These are phyloP conservation scores for Chaetomidium leptoderma DNA, from an alignment of 495 filamentous ascomycete species.

Conservation along the genomic window DNA sequence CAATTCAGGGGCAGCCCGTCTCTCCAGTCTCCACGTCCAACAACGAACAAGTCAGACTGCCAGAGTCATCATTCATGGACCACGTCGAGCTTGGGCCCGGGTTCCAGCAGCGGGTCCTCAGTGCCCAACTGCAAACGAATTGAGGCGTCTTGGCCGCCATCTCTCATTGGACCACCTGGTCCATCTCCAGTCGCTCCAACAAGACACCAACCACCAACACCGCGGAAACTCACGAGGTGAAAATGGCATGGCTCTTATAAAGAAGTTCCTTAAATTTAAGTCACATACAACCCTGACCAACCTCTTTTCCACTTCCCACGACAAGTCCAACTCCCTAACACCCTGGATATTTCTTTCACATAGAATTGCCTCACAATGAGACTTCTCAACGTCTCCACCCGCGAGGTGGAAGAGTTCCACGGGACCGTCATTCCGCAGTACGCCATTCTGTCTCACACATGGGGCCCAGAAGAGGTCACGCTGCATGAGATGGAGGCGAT, in stretches of 20 bases:
- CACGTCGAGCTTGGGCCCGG: too few species aligned
- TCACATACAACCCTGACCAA: too few species aligned
- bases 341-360: too few species aligned
- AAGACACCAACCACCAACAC: not conserved
- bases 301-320: too few species aligned
- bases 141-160: not conserved
- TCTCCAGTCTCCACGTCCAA: too few species aligned
- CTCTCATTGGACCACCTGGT: constrained; percentile 25
- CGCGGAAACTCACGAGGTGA: not conserved
- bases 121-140: constrained; percentile 6
- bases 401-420: constrained; percentile 35
- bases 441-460: constrained; percentile 46
- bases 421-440: constrained; percentile 33
- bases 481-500: constrained; percentile 23
- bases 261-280: too few species aligned
- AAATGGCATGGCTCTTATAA: not conserved
- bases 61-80: too few species aligned
- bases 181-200: constrained; percentile 19
- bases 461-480: constrained; percentile 38
- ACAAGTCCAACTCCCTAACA: too few species aligned
- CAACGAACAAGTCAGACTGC: too few species aligned
- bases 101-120: not conserved
- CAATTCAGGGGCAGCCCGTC: too few species aligned
- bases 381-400: constrained; percentile 35
- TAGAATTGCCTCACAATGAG: constrained; percentile 36